Percentiles rank a stretch among this genome's conserved stretches.
Evolutionary conservation across 257 asterid genomes (phyloP).

Genomic region (Solanum medicagineum): DNA sequence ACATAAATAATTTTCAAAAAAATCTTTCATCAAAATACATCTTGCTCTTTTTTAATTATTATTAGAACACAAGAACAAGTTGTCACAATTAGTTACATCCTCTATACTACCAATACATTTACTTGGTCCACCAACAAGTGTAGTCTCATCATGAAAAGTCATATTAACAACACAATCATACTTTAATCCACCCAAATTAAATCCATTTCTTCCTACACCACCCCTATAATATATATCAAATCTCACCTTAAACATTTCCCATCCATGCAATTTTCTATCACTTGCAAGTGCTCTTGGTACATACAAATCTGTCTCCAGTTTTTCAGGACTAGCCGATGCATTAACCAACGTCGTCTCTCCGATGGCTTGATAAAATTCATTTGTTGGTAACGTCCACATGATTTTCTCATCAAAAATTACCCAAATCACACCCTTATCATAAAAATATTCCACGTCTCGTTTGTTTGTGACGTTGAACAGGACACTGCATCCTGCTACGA

Average conservation of each 20-base stretch:
- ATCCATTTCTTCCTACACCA: slow-evolving; percentile 1
- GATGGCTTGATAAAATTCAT: not conserved
- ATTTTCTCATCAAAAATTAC: not conserved
- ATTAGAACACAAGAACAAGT: not conserved
- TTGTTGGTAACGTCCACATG: not conserved
- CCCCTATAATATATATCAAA: not conserved
- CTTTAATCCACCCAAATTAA: not conserved
- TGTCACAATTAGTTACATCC: not conserved
- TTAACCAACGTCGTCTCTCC: not conserved
- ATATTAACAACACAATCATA: not conserved
- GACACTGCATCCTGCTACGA: not conserved
- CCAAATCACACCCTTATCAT: not conserved
- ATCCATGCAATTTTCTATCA: not conserved
- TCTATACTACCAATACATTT: not conserved
- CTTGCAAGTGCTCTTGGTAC: not conserved
- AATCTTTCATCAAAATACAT: not conserved
- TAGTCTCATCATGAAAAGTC: not conserved
- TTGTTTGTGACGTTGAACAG: not conserved
- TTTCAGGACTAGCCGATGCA: not conserved
- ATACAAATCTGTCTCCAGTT: not conserved
- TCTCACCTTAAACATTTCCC: not conserved
- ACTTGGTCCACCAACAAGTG: slow-evolving; percentile 1
- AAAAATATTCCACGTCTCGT: not conserved
- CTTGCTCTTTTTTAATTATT: not conserved
- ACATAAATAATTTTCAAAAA: not conserved